A percentile compares a stretch with the other conserved stretches of the same genome.
Conservation (phyloP, 495 filamentous ascomycete species). For the Recurvomyces mirabilis region DNA sequence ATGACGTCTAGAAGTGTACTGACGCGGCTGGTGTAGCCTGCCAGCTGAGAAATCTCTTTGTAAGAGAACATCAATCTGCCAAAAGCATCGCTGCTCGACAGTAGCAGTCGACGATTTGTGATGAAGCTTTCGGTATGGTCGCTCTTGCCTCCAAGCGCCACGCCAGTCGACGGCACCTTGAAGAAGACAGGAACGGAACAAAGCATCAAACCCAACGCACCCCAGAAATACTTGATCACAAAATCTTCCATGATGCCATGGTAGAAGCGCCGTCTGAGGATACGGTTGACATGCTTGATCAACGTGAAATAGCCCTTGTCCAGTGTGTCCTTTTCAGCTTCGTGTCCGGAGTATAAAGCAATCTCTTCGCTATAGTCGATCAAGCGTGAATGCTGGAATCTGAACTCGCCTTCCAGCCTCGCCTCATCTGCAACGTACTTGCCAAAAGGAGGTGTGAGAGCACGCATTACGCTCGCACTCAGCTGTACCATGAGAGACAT, state of each 20-base stretch:
- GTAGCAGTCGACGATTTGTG: conserved; percentile 81
- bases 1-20: conserved; percentile 83
- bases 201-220: conserved; percentile 81
- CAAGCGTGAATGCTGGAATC: conserved; percentile 84
- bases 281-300: conserved; percentile 97
- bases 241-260: conserved; percentile 99
- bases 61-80: conserved; percentile 97
- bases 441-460: conserved; percentile 91
- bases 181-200: conserved; percentile 96
- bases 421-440: conserved; percentile 97
- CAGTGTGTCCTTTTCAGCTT: conserved; percentile 90
- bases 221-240: conserved; percentile 99
- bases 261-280: conserved; percentile 76
- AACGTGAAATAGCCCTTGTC: conserved; percentile 98
- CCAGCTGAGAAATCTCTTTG: conserved; percentile 89
- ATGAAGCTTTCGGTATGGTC: conserved; percentile 93
- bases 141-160: conserved; percentile 58
- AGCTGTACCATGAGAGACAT: conserved; percentile 91
- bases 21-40: conserved; percentile 88
- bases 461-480: conserved; percentile 85
- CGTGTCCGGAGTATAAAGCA: conserved; percentile 84
- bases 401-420: conserved; percentile 85
- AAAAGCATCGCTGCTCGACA: conserved; percentile 89
- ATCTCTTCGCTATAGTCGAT: conserved; percentile 95
- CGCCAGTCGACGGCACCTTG: conserved; percentile 53